These are phyloP conservation scores for Panellus pusillus DNA, from an alignment of 768 basidiomycete genomes.

Conservation along the genomic window DNA sequence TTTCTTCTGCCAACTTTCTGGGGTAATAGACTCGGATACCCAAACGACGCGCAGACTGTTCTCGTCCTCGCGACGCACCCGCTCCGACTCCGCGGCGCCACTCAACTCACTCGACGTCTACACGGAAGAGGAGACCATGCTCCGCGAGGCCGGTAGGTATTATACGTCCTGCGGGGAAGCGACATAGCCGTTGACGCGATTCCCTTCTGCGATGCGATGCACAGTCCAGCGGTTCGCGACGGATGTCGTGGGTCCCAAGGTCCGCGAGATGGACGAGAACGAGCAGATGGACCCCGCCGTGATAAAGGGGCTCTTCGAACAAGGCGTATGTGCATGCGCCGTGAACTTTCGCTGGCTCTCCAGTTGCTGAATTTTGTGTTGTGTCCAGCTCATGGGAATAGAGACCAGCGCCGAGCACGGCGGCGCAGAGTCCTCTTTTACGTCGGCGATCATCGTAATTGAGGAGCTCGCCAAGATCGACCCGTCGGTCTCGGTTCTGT, in stretches of 20 bases:
- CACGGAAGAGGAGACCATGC: slow-evolving; percentile 93
- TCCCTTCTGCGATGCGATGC: too few species aligned
- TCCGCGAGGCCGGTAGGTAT: slow-evolving; percentile 93
- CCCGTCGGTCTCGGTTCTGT: slow-evolving; percentile 93
- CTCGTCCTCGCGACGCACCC: slow-evolving; percentile 35
- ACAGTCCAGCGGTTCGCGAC: slow-evolving; percentile 87
- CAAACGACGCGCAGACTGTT: slow-evolving; percentile 30
- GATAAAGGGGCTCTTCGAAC: slow-evolving; percentile 89
- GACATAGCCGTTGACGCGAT: not conserved
- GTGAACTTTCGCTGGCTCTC: not conserved
- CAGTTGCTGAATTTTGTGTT: slow-evolving; percentile 4
- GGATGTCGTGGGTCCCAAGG: slow-evolving; percentile 88
- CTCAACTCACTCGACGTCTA: slow-evolving; percentile 74
- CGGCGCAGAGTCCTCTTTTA: slow-evolving; percentile 91
- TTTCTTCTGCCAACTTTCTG: not conserved
- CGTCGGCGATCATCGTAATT: slow-evolving; percentile 91
- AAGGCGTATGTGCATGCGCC: slow-evolving; percentile 65
- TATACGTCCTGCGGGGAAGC: slow-evolving; percentile 24
- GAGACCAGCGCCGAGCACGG: slow-evolving; percentile 84
- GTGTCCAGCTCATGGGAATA: slow-evolving; percentile 88
- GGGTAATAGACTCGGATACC: not conserved
- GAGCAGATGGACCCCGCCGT: slow-evolving; percentile 89
- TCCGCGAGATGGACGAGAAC: slow-evolving; percentile 97
- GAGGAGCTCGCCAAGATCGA: slow-evolving; percentile 97
- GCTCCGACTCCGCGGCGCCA: slow-evolving; percentile 32